Conservation (phyloP, 2,329 filamentous ascomycete genomes). For the Metarhizium humberi region DNA sequence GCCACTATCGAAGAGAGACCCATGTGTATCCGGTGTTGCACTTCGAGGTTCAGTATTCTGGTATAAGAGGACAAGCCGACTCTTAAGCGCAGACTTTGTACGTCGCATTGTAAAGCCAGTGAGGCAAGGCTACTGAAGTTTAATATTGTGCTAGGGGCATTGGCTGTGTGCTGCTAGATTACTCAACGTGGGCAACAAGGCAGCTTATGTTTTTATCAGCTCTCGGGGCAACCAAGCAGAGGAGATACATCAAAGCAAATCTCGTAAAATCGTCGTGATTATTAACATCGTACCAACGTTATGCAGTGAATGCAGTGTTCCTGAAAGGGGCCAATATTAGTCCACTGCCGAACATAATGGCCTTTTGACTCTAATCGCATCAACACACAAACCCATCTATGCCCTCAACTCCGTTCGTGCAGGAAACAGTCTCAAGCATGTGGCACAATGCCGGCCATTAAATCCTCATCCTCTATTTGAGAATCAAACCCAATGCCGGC, state of each 20-base stretch:
- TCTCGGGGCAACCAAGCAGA: too few species aligned
- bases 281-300: neutral
- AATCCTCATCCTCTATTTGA: slow-evolving; percentile 49
- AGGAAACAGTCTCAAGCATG: slow-evolving; percentile 7
- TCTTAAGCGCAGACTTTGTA: too few species aligned
- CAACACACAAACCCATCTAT: neutral
- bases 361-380: neutral
- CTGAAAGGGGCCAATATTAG: neutral
- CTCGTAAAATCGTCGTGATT: neutral
- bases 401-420: neutral
- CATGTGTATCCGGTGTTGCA: too few species aligned
- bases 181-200: neutral
- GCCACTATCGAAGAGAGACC: too few species aligned
- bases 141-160: neutral
- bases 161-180: too few species aligned
- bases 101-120: too few species aligned
- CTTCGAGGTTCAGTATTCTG: too few species aligned
- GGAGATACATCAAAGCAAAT: too few species aligned
- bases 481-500: slow-evolving; percentile 32
- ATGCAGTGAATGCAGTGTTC: neutral
- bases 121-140: too few species aligned
- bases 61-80: too few species aligned
- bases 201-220: too few species aligned
- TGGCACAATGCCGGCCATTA: slow-evolving; percentile 40
- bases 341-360: neutral